Evolutionary conservation across 2,329 filamentous ascomycete genomes (phyloP), one percentile per base, ranked within the genome.

Genomic region (Cordyceps tenuipes): DNA sequence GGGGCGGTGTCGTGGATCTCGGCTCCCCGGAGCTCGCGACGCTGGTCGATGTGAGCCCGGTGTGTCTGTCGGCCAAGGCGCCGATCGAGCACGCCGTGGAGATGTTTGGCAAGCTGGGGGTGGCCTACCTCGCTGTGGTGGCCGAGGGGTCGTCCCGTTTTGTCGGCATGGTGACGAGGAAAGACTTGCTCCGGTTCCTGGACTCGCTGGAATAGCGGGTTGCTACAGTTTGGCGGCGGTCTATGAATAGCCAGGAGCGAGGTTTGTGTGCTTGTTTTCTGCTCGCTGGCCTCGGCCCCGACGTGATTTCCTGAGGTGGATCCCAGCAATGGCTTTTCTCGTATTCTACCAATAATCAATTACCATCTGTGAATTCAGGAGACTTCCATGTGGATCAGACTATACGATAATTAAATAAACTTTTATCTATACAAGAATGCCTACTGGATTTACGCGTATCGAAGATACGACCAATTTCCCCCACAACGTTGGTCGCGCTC

Each of bases 41-140:
- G 1, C 80, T 83, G 63, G 75, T 85, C 1, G 82, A 84, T 66
- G 72, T 76, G 1, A 83, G 79, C 17, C 81, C 81, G 1, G 62
- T 84, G 60, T 77, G 70, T 1, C 68, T 84, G 6, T 78, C 74
- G 59, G 75, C 73, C 1, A 75, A 75, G 49, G 80, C 82, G 48
- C 82, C 82, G 10, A 73, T 85, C 65, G 82, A 85, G 67, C 82
- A 82, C 67, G 80, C 76, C 0, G 78, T 83, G 1, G 82, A 84
- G 68, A 79, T 85, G 76, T 84, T 85, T 71, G 77, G 76, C 3
- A 83, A 82, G 66, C 65, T 85, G 47, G 82, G 82, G 0, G 63
- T 84, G 63, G 70, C 81, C 61, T 76, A 83, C 70, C 62, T 84
- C 48, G 77, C 81, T 65, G 70, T 84, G 6, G 74, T 78, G 2